Evolutionary conservation across 129 eudicot species (phyloP), one percentile per base, ranked within the genome.

Genomic region (Arctium minus): DNA sequence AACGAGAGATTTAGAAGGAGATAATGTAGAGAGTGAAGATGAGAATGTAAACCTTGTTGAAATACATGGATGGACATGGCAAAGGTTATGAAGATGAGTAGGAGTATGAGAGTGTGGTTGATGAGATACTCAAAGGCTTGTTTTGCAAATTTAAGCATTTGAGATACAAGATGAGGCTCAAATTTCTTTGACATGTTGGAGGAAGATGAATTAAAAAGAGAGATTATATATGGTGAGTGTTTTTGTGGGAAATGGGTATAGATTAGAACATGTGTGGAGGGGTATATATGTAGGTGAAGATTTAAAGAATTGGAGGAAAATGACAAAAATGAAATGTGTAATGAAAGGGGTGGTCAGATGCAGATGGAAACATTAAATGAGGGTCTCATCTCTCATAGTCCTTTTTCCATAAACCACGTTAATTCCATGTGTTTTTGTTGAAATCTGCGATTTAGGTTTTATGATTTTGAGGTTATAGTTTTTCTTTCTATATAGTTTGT

Each of bases 101-200:
- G 40, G 74, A 31, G 74, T 32, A 6, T 70, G 44, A 31, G 72
- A n/a, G 38, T 3, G 13, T 70, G 74, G 40, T 32, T 9, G 22
- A 74, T 81, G 74, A 81, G 75, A 74, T 17, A 18, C 13, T 60
- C 31, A 44, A 74, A 65, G 74, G 79, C 44, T 39, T 30, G 37
- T 81, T 62, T 64, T 39, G 85, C 75, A 37, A 74, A 42, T 18
- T 81, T 62, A 27, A 39, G 44, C 74, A 74, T 73, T 62, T 81
- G 27, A 18, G 29, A 29, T 72, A 5, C 15, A 46, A 56, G 65
- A 56, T 15, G 6, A 56, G 65, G 65, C 13, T 72, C 50, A 36
- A n/a, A 37, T 8, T 7, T 10, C 32, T 37, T 44, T 37, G 76
- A 17, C 76, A 72, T 72, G 13, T 17, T 72, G 76, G 76, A 37